Base-by-base conservation (phyloP, 1,284 basidiomycete species). In the Albatrellus sp. region DNA sequence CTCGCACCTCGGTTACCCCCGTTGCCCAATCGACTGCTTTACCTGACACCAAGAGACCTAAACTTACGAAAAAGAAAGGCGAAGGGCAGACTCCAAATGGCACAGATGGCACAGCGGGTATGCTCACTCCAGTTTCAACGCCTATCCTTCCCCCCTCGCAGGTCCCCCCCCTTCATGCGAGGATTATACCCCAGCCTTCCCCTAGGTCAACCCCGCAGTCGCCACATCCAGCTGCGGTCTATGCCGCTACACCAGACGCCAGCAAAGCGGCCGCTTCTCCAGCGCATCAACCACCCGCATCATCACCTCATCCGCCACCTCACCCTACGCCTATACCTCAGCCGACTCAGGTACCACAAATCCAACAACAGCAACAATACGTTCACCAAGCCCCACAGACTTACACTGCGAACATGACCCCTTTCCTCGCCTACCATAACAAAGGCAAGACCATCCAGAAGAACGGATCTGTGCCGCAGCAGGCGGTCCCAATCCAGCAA, bases 31-130 rank as follows among this genome's bases (percentile, higher is more conserved):
- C 48, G 17, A 46, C 49, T 6, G 29, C 31, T n/a, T 31, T 41
- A 3, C 29, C n/a, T 43, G 47, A 48, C 9, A 34, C 46, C 12
- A 48, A 48, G 36, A 48, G 43, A 31, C 48, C 47, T 29, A 48
- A 45, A 1, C 47, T 46, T 14, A 48, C 47, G 37, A 40, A 16
- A 16, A 29, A 40, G 17, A 17, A 29, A 16, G 48, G 17, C 40
- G 36, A 42, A 38, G 48, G 13, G 5, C 47, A 48, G n/a, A 48
- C 47, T 3, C 47, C 47, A 9, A 41, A 41, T 24, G 24, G 24
- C 24, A 24, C 24, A 24, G 47, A 48, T n/a, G 47, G 47, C 11
- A 48, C 47, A 14, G 33, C 40, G 3, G 47, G 47, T 35, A 48
- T 46, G 5, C 47, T 46, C 13, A 48, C 47, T 13, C 47, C 47